Conservation (phyloP, 768 basidiomycete genomes). For the Boletus rubropictus region DNA sequence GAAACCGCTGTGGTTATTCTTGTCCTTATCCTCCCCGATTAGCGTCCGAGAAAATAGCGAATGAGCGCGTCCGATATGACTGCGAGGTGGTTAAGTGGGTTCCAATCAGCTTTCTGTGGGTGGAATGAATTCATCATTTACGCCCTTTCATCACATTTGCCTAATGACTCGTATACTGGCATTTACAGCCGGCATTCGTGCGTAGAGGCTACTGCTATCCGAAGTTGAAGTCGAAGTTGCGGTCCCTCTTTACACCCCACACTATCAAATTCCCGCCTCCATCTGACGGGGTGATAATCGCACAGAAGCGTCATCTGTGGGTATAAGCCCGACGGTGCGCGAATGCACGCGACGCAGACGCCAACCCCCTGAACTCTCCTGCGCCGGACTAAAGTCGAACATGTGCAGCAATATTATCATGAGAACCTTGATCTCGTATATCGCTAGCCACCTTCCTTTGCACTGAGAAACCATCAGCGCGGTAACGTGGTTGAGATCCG, state of each 20-base stretch:
- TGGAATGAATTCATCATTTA: too few relatives aligned
- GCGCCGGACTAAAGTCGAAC: slow-evolving; percentile 11
- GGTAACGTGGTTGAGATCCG: neutral
- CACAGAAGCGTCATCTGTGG: slow-evolving; percentile 15
- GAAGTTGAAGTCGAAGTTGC: too few relatives aligned
- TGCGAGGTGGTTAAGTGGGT: too few relatives aligned
- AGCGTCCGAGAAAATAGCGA: too few relatives aligned
- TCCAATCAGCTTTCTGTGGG: too few relatives aligned
- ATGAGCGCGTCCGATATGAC: too few relatives aligned
- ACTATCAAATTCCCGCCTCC: neutral
- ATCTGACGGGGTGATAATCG: slow-evolving; percentile 3
- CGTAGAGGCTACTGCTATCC: neutral
- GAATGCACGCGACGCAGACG: slow-evolving; percentile 9
- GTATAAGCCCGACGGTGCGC: slow-evolving; percentile 9
- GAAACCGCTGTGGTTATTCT: too few relatives aligned
- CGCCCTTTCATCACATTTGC: too few relatives aligned
- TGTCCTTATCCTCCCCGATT: too few relatives aligned
- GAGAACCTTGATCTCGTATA: slow-evolving; percentile 20
- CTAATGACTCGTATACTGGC: too few relatives aligned
- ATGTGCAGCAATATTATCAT: slow-evolving; percentile 13
- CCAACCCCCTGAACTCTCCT: neutral
- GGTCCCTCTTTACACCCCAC: neutral
- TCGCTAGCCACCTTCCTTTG: slow-evolving; percentile 22
- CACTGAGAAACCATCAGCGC: slow-evolving; percentile 6
- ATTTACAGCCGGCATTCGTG: too few relatives aligned